Conservation (phyloP, 1,139 yeast genomes). For the Yamadazyma kanchanaburiensis region DNA sequence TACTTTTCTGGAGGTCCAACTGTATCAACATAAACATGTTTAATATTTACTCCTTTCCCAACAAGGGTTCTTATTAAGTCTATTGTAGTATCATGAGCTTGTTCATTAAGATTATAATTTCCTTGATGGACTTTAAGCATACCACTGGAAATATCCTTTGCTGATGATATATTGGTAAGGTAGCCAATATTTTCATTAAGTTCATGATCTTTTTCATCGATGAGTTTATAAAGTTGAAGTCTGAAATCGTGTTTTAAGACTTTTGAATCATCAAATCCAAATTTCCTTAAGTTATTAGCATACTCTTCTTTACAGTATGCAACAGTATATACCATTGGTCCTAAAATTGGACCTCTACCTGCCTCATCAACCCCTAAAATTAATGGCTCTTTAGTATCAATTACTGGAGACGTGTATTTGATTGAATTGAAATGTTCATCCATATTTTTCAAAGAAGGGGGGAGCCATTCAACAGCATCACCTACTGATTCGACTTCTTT, state of each 20-base stretch:
- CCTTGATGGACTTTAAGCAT: slow-evolving; percentile 68
- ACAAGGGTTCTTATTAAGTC: slow-evolving; percentile 61
- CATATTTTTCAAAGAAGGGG: slow-evolving; percentile 29
- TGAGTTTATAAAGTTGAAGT: slow-evolving; percentile 52
- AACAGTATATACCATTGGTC: slow-evolving; percentile 96
- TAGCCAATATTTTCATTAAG: slow-evolving; percentile 71
- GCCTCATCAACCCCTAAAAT: slow-evolving; percentile 96
- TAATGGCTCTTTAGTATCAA: slow-evolving; percentile 21
- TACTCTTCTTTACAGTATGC: slow-evolving; percentile 68
- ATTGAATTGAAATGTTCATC: slow-evolving; percentile 26
- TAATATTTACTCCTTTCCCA: slow-evolving; percentile 58
- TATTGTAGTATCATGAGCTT: slow-evolving; percentile 94
- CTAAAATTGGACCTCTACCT: slow-evolving; percentile 95
- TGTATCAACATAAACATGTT: slow-evolving; percentile 83
- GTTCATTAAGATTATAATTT: slow-evolving; percentile 81
- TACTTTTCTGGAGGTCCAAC: slow-evolving; percentile 93
- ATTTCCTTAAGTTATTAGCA: slow-evolving; percentile 48
- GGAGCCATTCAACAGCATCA: slow-evolving; percentile 22
- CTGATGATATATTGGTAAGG: slow-evolving; percentile 82
- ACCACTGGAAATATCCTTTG: slow-evolving; percentile 82
- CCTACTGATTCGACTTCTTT: too few relatives aligned
- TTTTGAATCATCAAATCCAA: slow-evolving; percentile 92
- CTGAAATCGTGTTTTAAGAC: slow-evolving; percentile 74
- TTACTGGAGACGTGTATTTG: slow-evolving; percentile 34
- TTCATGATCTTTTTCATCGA: slow-evolving; percentile 48